Evolutionary conservation across 2,329 filamentous ascomycete genomes (phyloP), one percentile per base, ranked within the genome.

Genomic region (Cladosporium halotolerans): DNA sequence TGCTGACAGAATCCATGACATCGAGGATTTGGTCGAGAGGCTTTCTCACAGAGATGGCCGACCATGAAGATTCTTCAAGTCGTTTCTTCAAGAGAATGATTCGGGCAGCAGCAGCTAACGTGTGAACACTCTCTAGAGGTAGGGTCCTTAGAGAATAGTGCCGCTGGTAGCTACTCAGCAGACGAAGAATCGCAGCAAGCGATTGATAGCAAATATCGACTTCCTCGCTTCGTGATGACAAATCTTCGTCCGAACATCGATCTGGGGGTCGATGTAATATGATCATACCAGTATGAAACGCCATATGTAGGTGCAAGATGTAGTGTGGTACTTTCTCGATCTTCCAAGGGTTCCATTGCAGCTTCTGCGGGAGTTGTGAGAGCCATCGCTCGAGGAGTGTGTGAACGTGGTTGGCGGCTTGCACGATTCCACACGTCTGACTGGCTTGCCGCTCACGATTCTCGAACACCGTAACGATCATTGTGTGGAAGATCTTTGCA

Each of bases 261-360:
- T 32, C 36, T 10, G 44, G 44, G 36, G 44, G 44, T 18, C 44
- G 44, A 16, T 46, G 44, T 14, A 46, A 18, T 36, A 46, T 46
- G 18, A 46, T 46, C 32, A 38, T 46, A 4, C 32, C 44, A 2
- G 44, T 46, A 9, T 46, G 32, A 32, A 46, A 46, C 9, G 36
- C 44, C 32, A 46, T 36, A 18, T 46, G 44, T 8, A 45, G 16
- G 31, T 45, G 44, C 31, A 45, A 45, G 9, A 45, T 38, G 14
- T 45, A 45, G 31, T 45, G 44, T n/a, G 44, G 44, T 3, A 45
- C 14, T 33, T 36, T 45, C n/a, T 34, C 32, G 32, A 45, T 18
- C 31, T 45, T 45, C 44, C 44, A 45, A 45, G 44, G 44, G 18
- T 45, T 45, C 44, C 44, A 45, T 36, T 45, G 44, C 6, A 45